These are phyloP conservation scores for Suillus decipiens DNA, from an alignment of 768 basidiomycete genomes.

Conservation along the genomic window DNA sequence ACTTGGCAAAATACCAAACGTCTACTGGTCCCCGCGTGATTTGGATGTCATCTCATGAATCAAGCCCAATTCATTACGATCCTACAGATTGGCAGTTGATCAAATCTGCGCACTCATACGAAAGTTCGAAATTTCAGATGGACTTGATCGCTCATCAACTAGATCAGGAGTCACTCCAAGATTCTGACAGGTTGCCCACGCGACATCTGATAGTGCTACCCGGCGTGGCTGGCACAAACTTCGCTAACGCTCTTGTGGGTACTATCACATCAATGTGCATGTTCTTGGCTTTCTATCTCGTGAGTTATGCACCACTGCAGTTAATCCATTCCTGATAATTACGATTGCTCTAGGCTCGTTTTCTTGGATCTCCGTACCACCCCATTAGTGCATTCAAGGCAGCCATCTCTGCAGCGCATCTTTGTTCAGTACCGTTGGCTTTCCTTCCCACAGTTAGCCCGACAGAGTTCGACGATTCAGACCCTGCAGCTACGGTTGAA, in stretches of 20 bases:
- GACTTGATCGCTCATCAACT: constrained; percentile 64
- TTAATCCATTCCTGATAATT: constrained; percentile 9
- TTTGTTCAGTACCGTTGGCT: constrained; percentile 59
- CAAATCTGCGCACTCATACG: constrained; percentile 63
- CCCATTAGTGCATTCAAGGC: constrained; percentile 62
- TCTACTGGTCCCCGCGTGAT: constrained; percentile 58
- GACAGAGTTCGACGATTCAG: constrained; percentile 14
- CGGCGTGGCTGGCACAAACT: constrained; percentile 67
- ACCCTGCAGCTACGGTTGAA: constrained; percentile 18
- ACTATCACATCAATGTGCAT: constrained; percentile 50
- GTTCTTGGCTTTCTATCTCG: constrained; percentile 61
- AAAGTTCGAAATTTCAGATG: constrained; percentile 74
- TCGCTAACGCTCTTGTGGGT: constrained; percentile 49
- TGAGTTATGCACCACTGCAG: constrained; percentile 35
- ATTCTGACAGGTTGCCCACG: constrained; percentile 15
- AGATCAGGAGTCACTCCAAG: constrained; percentile 43
- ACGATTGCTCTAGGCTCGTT: constrained; percentile 52
- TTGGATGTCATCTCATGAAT: constrained; percentile 80
- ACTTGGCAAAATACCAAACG: constrained; percentile 48
- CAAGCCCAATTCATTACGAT: constrained; percentile 54
- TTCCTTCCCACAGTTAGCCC: constrained; percentile 42
- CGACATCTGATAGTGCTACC: constrained; percentile 70
- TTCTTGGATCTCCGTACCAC: constrained; percentile 67
- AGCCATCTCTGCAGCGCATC: constrained; percentile 65
- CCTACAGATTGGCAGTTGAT: constrained; percentile 72